A percentile compares a stretch with the other conserved stretches of the same genome.
Conservation (phyloP, 2,329 filamentous ascomycete genomes). For the Grosmannia serpens region DNA sequence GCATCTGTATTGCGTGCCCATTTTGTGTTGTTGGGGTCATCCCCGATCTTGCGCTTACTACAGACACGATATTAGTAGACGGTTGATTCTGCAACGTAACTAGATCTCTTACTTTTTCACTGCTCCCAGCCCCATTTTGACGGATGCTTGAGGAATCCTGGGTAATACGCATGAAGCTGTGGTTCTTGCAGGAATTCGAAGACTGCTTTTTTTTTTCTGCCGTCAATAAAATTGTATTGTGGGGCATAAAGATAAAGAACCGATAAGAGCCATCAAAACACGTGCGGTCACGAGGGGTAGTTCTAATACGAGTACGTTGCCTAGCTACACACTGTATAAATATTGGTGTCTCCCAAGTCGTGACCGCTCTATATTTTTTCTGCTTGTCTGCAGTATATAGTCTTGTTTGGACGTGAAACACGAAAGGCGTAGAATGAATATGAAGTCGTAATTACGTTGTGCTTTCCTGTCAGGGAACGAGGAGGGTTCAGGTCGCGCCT, state of each 20-base stretch:
- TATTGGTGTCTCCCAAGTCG: too few species aligned
- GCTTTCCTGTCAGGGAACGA: not conserved
- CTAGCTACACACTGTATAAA: too few species aligned
- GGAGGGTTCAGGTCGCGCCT: not conserved
- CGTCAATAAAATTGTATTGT: not conserved
- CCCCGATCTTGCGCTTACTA: slow-evolving; percentile 57
- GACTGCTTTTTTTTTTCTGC: slow-evolving; percentile 52
- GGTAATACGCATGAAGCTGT: not conserved
- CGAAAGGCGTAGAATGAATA: too few species aligned
- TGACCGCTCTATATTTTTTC: too few species aligned
- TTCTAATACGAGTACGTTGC: too few species aligned
- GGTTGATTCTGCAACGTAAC: not conserved
- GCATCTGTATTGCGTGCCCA: slow-evolving; percentile 75
- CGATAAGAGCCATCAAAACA: too few species aligned
- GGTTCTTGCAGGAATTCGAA: not conserved
- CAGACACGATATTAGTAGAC: not conserved
- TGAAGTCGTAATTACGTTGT: too few species aligned
- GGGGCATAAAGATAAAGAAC: not conserved
- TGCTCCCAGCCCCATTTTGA: slow-evolving; percentile 55
- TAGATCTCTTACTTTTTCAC: slow-evolving; percentile 46
- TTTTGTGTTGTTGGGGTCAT: slow-evolving; percentile 91
- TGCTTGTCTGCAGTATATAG: not conserved
- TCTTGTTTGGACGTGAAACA: too few species aligned
- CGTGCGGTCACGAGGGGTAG: too few species aligned
- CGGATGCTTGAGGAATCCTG: not conserved